Conservation (phyloP, 1,139 yeast species). For the Sugiyamaella xylanicola region DNA sequence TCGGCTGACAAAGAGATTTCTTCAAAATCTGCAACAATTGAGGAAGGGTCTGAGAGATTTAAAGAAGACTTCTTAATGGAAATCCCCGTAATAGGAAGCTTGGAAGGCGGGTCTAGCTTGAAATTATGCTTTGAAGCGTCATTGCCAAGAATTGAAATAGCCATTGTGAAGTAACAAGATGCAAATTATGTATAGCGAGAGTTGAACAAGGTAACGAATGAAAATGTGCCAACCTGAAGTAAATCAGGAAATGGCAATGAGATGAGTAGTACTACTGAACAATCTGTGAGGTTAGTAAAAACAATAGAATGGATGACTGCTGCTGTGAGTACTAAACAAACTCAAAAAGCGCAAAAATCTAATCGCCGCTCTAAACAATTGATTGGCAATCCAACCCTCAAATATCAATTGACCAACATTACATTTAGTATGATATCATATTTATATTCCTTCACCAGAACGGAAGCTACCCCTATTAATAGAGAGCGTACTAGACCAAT, state of each 20-base stretch:
- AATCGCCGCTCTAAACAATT: too few relatives aligned
- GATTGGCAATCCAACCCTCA: too few relatives aligned
- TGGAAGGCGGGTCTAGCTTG: slow-evolving; percentile 6
- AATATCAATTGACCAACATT: too few relatives aligned
- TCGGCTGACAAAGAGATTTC: slow-evolving; percentile 31
- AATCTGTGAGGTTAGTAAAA: background rate
- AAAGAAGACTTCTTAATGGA: slow-evolving; percentile 6
- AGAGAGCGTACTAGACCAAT: background rate
- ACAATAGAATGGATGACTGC: too few relatives aligned
- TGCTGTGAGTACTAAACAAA: too few relatives aligned
- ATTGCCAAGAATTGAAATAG: slow-evolving; percentile 14
- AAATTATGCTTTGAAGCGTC: slow-evolving; percentile 1
- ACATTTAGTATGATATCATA: too few relatives aligned
- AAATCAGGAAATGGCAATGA: background rate
- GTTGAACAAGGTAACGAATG: background rate
- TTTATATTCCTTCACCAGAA: too few relatives aligned
- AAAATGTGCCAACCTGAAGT: background rate
- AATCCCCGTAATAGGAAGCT: background rate
- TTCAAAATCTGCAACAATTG: slow-evolving; percentile 35
- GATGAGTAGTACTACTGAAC: background rate
- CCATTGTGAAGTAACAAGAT: slow-evolving; percentile 1
- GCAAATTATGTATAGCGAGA: background rate
- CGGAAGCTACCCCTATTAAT: background rate
- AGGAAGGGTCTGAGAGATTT: slow-evolving; percentile 9
- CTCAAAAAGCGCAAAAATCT: too few relatives aligned